Evolutionary conservation across 257 asterid species (phyloP).

Genomic region (Przewalskia tangutica): DNA sequence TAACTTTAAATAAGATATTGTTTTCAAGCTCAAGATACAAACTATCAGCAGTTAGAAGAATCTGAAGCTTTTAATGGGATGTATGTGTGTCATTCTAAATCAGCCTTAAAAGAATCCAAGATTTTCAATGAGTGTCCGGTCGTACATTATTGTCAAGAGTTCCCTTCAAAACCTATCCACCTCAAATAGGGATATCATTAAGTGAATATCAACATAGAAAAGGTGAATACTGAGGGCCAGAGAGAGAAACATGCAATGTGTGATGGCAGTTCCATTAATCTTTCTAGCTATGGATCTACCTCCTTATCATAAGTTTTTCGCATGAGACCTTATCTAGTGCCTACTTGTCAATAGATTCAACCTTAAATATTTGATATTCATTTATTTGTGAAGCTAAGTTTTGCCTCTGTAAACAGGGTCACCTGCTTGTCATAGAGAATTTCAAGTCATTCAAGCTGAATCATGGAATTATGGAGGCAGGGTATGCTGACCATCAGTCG

Average conservation of each 20-base stretch:
- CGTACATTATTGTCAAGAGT: not conserved
- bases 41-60: not conserved
- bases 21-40: not conserved
- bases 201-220: not conserved
- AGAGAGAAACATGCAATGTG: not conserved
- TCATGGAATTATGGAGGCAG: slow-evolving; percentile 94
- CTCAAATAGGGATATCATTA: not conserved
- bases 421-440: slow-evolving; percentile 72
- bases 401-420: slow-evolving; percentile 54
- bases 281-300: not conserved
- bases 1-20: not conserved
- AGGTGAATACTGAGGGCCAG: not conserved
- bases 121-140: not conserved
- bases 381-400: slow-evolving; percentile 2
- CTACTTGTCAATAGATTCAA: not conserved
- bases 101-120: not conserved
- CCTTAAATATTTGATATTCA: not conserved
- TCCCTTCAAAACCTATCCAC: not conserved
- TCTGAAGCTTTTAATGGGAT: not conserved
- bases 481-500: slow-evolving; percentile 66
- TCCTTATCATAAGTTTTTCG: not conserved
- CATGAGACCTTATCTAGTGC: not conserved
- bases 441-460: slow-evolving; percentile 63
- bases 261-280: not conserved
- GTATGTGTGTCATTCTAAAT: not conserved